Conservation (phyloP, 2,329 filamentous ascomycete genomes). For the Knoxdaviesia proteae region DNA sequence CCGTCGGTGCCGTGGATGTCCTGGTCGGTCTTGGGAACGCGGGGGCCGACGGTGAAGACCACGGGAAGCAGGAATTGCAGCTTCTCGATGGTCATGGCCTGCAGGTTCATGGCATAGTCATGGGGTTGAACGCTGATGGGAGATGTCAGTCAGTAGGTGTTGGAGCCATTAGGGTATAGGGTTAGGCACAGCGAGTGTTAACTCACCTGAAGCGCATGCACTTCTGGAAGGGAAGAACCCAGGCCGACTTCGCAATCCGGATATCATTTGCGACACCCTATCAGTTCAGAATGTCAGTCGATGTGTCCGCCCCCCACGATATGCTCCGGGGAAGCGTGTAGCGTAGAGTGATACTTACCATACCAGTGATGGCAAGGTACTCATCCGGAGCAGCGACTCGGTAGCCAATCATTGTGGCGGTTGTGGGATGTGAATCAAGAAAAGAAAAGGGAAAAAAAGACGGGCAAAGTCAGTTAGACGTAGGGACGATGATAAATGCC, state of each 20-base stretch:
- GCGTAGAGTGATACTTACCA: slow-evolving; percentile 10
- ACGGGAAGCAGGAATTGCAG: slow-evolving; percentile 64
- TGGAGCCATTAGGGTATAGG: neutral
- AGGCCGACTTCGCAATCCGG: slow-evolving; percentile 58
- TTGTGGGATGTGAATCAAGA: neutral
- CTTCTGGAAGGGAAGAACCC: slow-evolving; percentile 51
- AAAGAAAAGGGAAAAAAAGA: too few species aligned
- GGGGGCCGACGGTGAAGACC: slow-evolving; percentile 70
- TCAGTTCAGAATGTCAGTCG: too few species aligned
- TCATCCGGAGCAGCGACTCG: slow-evolving; percentile 55
- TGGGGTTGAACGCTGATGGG: slow-evolving; percentile 45
- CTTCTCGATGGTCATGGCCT: slow-evolving; percentile 81
- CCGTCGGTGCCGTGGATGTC: slow-evolving; percentile 13
- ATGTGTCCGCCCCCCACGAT: too few species aligned
- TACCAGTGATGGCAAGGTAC: slow-evolving; percentile 75
- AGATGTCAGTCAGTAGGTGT: slow-evolving; percentile 2
- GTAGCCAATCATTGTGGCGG: slow-evolving; percentile 31
- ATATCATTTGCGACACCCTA: slow-evolving; percentile 41
- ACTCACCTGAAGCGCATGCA: slow-evolving; percentile 26
- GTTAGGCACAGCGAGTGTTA: neutral
- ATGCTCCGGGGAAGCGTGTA: too few species aligned
- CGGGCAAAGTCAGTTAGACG: too few species aligned
- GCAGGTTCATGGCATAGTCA: slow-evolving; percentile 64
- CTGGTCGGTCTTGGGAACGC: slow-evolving; percentile 39
- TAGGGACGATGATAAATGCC: neutral